Percentiles rank a stretch among this genome's conserved stretches.
Evolutionary conservation across 192 early-diverging fungal genomes (phyloP).

Genomic region (Coemansia furcata): DNA sequence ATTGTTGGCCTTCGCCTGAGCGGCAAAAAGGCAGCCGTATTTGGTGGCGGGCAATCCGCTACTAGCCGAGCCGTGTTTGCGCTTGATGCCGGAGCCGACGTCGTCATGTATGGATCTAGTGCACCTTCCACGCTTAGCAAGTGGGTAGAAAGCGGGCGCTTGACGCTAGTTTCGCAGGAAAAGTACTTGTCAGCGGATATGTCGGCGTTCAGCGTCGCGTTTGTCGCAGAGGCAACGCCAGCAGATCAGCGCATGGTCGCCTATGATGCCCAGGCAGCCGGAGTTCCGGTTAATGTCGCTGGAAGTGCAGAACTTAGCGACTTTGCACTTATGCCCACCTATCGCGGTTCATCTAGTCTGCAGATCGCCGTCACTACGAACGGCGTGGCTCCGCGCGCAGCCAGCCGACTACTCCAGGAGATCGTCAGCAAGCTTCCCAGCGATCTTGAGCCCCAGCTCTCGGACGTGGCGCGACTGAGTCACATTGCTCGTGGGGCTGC

Average conservation of each 20-base stretch:
- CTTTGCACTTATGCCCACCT: conserved; percentile 76
- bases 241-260: conserved; percentile 31
- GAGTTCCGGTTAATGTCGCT: conserved; percentile 76
- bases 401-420: conserved; percentile 63
- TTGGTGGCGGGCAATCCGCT: conserved; percentile 66
- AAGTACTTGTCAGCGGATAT: conserved; percentile 25
- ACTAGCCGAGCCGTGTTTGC: conserved; percentile 66
- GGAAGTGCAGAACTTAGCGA: conserved; percentile 74
- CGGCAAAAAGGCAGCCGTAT: conserved; percentile 55
- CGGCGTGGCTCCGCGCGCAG: conserved; percentile 66
- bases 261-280: conserved; percentile 49
- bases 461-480: conserved; percentile 56
- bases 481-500: conserved; percentile 51
- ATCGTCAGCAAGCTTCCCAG: conserved; percentile 61
- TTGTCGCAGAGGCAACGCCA: conserved; percentile 47
- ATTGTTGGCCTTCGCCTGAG: conserved; percentile 43
- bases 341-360: conserved; percentile 60
- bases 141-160: conserved; percentile 33
- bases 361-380: conserved; percentile 82
- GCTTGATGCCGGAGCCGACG: conserved; percentile 66
- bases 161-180: conserved; percentile 1
- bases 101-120: conserved; percentile 56
- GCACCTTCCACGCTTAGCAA: conserved; percentile 32
- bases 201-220: conserved; percentile 26
- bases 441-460: conserved; percentile 60